These are phyloP conservation scores for Pseudocercospora fuligena DNA, from an alignment of 2,329 filamentous ascomycete species.

Conservation along the genomic window DNA sequence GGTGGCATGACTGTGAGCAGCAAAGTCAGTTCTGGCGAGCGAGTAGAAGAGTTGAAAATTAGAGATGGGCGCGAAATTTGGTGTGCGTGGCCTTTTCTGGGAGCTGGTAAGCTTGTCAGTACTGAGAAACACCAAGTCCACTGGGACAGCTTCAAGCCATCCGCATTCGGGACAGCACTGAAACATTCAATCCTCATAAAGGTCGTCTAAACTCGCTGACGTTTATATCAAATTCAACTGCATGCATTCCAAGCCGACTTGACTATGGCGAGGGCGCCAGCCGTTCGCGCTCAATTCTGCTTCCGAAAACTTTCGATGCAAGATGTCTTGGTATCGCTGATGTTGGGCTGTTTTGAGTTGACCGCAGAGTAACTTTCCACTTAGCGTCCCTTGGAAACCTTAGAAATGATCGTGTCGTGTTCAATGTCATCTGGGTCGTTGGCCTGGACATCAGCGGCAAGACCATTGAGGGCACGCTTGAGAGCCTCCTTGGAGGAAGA, in stretches of 20 bases:
- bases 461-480: constrained; percentile 76
- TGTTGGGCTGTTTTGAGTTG: background rate
- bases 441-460: constrained; percentile 79
- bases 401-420: constrained; percentile 68
- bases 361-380: constrained; percentile 2
- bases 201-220: constrained; percentile 8
- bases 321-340: constrained; percentile 1
- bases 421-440: constrained; percentile 85
- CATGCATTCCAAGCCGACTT: background rate
- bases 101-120: background rate
- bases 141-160: background rate
- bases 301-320: constrained; percentile 6
- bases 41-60: background rate
- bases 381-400: constrained; percentile 58
- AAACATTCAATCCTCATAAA: background rate
- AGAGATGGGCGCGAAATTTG: background rate
- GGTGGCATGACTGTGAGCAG: background rate
- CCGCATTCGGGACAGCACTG: background rate
- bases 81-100: background rate
- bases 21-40: background rate
- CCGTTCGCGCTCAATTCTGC: background rate
- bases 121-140: constrained; percentile 1
- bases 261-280: background rate
- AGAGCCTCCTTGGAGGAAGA: constrained; percentile 82
- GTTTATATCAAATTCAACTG: background rate